These are phyloP conservation scores for Trichodelitschia bisporula DNA, from an alignment of 495 filamentous ascomycete species.

Conservation along the genomic window DNA sequence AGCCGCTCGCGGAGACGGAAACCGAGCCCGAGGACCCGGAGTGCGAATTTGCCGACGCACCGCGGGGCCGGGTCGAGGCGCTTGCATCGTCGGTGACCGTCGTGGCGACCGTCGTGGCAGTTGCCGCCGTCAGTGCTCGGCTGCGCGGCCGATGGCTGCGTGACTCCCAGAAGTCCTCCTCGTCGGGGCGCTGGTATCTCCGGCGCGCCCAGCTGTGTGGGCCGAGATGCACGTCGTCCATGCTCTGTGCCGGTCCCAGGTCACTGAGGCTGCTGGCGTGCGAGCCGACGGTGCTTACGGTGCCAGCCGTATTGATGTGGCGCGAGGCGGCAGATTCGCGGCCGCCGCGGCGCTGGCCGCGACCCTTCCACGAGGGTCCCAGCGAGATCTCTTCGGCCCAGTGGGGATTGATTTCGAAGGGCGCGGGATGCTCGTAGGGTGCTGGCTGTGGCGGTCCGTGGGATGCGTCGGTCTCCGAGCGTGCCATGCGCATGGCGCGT, in stretches of 20 bases:
- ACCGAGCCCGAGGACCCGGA: background rate
- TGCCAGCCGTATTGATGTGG: background rate
- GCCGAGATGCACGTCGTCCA: background rate
- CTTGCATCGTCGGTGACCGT: background rate
- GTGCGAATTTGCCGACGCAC: background rate
- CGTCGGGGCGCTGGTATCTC: background rate
- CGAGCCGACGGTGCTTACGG: background rate
- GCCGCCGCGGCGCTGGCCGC: slow-evolving; percentile 1
- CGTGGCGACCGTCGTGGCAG: background rate
- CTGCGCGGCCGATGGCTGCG: background rate
- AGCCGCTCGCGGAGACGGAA: background rate
- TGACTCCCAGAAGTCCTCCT: background rate
- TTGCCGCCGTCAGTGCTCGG: background rate
- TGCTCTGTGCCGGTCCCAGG: too few relatives aligned
- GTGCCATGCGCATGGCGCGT: background rate
- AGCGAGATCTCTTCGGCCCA: slow-evolving; percentile 1
- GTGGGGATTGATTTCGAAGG: slow-evolving; percentile 1
- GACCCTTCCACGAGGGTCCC: too few relatives aligned
- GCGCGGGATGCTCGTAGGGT: background rate
- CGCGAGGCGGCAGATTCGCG: background rate
- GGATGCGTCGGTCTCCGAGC: background rate
- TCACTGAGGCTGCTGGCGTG: too few relatives aligned
- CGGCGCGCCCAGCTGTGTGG: background rate
- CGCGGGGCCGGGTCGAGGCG: background rate
- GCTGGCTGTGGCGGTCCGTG: too few relatives aligned